Evolutionary conservation across 2,329 filamentous ascomycete species (phyloP).

Genomic region (Aureobasidium sp.): DNA sequence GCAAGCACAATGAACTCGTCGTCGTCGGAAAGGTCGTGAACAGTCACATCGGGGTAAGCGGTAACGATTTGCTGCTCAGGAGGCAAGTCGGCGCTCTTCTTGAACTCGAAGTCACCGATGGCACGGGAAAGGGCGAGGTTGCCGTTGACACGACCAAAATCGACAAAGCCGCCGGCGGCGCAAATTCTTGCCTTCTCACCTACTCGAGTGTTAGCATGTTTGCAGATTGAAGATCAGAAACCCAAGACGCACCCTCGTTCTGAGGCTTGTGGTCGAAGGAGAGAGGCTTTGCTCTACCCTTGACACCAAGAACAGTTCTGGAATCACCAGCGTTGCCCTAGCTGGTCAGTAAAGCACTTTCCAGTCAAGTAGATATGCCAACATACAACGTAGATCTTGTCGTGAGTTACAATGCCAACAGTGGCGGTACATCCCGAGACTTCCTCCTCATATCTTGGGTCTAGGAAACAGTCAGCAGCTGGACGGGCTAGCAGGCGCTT

Average conservation of each 20-base stretch:
- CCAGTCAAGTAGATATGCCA: not conserved
- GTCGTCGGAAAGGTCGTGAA: constrained; percentile 83
- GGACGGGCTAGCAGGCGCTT: not conserved
- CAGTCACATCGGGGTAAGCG: constrained; percentile 86
- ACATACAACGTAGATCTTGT: constrained; percentile 94
- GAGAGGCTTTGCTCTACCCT: constrained; percentile 91
- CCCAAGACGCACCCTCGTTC: constrained; percentile 67
- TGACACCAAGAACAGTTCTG: constrained; percentile 87
- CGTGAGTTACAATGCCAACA: constrained; percentile 76
- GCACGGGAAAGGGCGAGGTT: constrained; percentile 94
- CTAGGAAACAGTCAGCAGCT: constrained; percentile 40
- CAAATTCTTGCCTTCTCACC: constrained; percentile 94
- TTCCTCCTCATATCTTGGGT: constrained; percentile 94
- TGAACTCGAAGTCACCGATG: constrained; percentile 99
- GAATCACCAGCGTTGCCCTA: constrained; percentile 98
- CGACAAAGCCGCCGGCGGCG: constrained; percentile 92
- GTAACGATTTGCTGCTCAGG: constrained; percentile 99
- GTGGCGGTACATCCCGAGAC: constrained; percentile 97
- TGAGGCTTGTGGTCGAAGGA: constrained; percentile 99
- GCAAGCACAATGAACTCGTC: constrained; percentile 94
- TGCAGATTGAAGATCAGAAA: not conserved
- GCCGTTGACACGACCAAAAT: constrained; percentile 96
- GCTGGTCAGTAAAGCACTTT: constrained; percentile 11
- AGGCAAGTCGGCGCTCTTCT: constrained; percentile 93
- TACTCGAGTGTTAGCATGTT: constrained; percentile 32